Conservation (phyloP, 805 yeast genomes). For the Komagataella pseudopastoris region DNA sequence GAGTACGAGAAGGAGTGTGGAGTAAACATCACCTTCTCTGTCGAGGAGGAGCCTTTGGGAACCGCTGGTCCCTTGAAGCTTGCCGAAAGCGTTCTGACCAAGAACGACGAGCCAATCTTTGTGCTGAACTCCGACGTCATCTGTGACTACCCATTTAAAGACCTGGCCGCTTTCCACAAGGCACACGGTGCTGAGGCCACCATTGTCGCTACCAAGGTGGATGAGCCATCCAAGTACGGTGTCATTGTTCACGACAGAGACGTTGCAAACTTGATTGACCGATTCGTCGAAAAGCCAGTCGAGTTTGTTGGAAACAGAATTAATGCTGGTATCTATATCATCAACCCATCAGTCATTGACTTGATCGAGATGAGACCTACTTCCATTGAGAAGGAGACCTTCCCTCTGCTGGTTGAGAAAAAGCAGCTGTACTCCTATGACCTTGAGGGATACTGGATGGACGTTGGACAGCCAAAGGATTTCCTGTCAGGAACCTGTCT, state of each 20-base stretch:
- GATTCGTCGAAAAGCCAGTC: slow-evolving; percentile 98
- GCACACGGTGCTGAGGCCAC: slow-evolving; percentile 97
- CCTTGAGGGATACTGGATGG: slow-evolving; percentile 99
- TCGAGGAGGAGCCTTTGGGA: slow-evolving; percentile 98
- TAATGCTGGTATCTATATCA: slow-evolving; percentile 96
- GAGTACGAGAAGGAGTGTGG: slow-evolving; percentile 93
- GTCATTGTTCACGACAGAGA: slow-evolving; percentile 96
- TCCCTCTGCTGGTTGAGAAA: slow-evolving; percentile 89
- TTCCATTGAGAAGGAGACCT: slow-evolving; percentile 98
- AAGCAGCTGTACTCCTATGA: slow-evolving; percentile 88
- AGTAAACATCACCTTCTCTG: slow-evolving; percentile 90
- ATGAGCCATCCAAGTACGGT: slow-evolving; percentile 99
- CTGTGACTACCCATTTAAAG: slow-evolving; percentile 95
- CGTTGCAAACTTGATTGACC: slow-evolving; percentile 89
- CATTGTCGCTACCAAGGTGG: slow-evolving; percentile 98
- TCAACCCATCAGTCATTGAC: slow-evolving; percentile 96
- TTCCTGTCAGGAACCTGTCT: slow-evolving; percentile 92
- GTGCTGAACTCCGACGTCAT: slow-evolving; percentile 97
- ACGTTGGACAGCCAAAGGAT: slow-evolving; percentile 99
- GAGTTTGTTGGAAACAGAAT: slow-evolving; percentile 99
- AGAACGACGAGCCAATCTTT: slow-evolving; percentile 93
- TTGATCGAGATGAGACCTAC: slow-evolving; percentile 97
- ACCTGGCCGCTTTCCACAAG: slow-evolving; percentile 84
- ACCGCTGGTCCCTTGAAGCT: slow-evolving; percentile 98
- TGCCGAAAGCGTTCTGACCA: slow-evolving; percentile 86